Conservation (phyloP, 2,329 filamentous ascomycete genomes). For the Trichothecium sympodiale region DNA sequence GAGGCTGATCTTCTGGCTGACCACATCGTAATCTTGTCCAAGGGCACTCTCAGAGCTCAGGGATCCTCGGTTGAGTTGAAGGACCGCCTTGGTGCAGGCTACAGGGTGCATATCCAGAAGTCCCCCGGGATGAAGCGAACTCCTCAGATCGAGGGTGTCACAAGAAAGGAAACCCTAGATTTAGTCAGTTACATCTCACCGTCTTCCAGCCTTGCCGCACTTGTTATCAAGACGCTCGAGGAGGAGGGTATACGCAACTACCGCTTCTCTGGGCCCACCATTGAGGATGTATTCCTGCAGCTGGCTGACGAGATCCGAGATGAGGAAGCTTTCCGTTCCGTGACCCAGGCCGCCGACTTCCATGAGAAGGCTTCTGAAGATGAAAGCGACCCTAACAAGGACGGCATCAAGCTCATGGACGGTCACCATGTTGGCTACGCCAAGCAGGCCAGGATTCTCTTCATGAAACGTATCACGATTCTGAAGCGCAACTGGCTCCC, state of each 20-base stretch:
- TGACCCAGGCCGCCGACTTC: slow-evolving; percentile 9
- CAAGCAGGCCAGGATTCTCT: slow-evolving; percentile 62
- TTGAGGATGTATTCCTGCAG: slow-evolving; percentile 63
- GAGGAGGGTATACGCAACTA: slow-evolving; percentile 45
- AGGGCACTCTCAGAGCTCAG: slow-evolving; percentile 68
- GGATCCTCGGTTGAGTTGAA: slow-evolving; percentile 84
- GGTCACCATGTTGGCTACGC: slow-evolving; percentile 59
- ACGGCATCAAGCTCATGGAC: slow-evolving; percentile 47
- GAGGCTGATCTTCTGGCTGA: slow-evolving; percentile 86
- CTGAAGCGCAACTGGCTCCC: slow-evolving; percentile 70
- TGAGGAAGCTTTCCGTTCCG: slow-evolving; percentile 15
- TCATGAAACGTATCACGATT: slow-evolving; percentile 67
- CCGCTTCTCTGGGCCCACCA: slow-evolving; percentile 57
- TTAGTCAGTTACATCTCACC: slow-evolving; percentile 58
- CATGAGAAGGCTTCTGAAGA: slow-evolving; percentile 14
- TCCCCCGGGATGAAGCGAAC: slow-evolving; percentile 34
- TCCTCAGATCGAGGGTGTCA: slow-evolving; percentile 40
- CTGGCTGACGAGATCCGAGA: slow-evolving; percentile 39
- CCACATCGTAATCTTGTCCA: slow-evolving; percentile 78
- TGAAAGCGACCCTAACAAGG: slow-evolving; percentile 10
- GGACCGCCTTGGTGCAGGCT: slow-evolving; percentile 69
- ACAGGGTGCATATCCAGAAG: slow-evolving; percentile 66
- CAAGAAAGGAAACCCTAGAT: slow-evolving; percentile 48
- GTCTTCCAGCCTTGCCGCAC: slow-evolving; percentile 55
- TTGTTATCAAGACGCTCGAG: slow-evolving; percentile 58